Percentiles rank a stretch among this genome's conserved stretches.
Evolutionary conservation across 176 grass and related monocot genomes (phyloP).

Genomic region (Thalia dealbata): DNA sequence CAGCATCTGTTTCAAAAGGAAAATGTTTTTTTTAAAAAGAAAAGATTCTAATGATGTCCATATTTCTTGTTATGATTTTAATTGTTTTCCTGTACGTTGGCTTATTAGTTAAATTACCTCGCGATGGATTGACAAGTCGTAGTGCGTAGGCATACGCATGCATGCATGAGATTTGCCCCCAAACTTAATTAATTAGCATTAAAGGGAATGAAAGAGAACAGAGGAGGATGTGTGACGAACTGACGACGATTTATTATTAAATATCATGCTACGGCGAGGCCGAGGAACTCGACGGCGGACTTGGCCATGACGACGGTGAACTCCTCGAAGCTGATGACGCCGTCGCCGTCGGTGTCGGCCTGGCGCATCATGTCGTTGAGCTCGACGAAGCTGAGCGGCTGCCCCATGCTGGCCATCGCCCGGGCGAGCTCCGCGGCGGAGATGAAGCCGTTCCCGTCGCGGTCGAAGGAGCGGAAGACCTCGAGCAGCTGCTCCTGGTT

Average conservation of each 20-base stretch:
- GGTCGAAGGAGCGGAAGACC: constrained; percentile 9
- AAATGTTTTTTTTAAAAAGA: too few species aligned
- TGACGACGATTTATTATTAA: too few species aligned
- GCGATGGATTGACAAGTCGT: too few species aligned
- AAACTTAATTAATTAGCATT: neutral
- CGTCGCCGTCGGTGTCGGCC: constrained; percentile 6
- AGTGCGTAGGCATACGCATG: too few species aligned
- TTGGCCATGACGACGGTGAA: neutral
- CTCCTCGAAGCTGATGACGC: constrained; percentile 8
- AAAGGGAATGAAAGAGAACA: too few species aligned
- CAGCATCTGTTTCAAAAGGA: too few species aligned
- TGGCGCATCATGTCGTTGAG: constrained; percentile 1
- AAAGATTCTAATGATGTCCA: too few species aligned
- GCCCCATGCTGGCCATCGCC: neutral
- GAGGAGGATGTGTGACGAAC: too few species aligned
- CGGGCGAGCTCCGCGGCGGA: neutral
- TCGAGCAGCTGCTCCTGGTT: constrained; percentile 4
- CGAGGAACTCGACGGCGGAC: neutral
- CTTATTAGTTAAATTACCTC: too few species aligned
- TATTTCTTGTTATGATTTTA: too few species aligned
- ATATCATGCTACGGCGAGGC: neutral
- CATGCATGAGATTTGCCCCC: too few species aligned
- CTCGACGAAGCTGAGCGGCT: constrained; percentile 1
- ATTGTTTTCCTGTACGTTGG: too few species aligned
- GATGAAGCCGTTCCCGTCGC: constrained; percentile 3